Evolutionary conservation across 306 rosid genomes (phyloP), one percentile per base, ranked within the genome.

Genomic region (Purshia tridentata): DNA sequence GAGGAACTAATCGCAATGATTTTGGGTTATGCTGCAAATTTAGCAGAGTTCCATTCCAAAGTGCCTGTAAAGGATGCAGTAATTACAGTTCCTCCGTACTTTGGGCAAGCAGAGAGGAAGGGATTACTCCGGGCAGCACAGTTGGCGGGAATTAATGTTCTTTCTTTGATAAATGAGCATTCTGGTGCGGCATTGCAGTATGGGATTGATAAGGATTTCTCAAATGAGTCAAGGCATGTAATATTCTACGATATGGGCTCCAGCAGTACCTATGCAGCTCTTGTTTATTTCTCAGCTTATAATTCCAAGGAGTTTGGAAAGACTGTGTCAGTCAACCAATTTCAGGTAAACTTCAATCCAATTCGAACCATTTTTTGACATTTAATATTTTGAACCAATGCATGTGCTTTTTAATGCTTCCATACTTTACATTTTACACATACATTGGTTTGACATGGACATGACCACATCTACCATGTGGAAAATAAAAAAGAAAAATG

Each of bases 101-200:
- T 89, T 69, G 99, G 99, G 47, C 99, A 94, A 80, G 96, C 95
- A 4, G 99, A 90, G 74, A 76, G 99, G 71, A 87, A 77, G 72
- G 97, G 93, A 41, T 63, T 94, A 81, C 83, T 90, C 50, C 87
- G 77, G 86, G 92, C 97, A 0, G 99, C 99, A 1, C 83, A 94
- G 74, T 67, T 94, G 55, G 96, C 93, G 1, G 97, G 99, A 58
- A 70, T 94, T 74, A 89, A 88, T 67, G 96, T 90, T 42, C 92
- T 94, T 49, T 87, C 99, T 18, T 67, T 94, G 88, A 81, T 88
- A 53, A 91, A 94, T 67, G 99, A 91, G 82, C 89, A 94, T 79
- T 91, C 97, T 4, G 99, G 99, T 16, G 99, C 99, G 1, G 99
- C 99, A 19, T 77, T 94, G 78, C 99, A 94, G 81, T 94, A 94